Evolutionary conservation across 371 early-diverging fungal genomes (phyloP).

Genomic region (Mucor saturninus): DNA sequence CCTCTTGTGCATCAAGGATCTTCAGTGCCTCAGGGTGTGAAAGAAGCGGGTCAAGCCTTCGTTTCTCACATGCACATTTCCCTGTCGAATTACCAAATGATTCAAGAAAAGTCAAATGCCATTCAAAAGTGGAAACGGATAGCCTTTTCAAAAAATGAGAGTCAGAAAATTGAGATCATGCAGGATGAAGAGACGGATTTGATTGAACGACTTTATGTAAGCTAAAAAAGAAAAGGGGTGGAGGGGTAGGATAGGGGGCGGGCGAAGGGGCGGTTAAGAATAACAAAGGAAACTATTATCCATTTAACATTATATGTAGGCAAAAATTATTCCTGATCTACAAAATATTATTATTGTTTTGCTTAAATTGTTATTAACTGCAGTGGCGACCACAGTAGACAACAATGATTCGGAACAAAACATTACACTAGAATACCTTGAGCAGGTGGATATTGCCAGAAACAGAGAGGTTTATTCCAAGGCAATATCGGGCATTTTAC

Average conservation of each 20-base stretch:
- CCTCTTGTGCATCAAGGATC: slow-evolving; percentile 8
- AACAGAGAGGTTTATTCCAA: slow-evolving; percentile 80
- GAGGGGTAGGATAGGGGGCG: background rate
- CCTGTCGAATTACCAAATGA: slow-evolving; percentile 62
- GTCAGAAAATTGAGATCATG: no score
- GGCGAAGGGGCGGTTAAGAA: no score
- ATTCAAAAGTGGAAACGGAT: slow-evolving; percentile 41
- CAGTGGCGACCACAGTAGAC: slow-evolving; percentile 22
- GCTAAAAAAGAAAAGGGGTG: background rate
- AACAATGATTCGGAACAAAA: background rate
- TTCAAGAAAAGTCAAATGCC: slow-evolving; percentile 51
- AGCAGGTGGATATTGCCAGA: slow-evolving; percentile 54
- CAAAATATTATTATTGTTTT: slow-evolving; percentile 54
- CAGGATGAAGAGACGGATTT: background rate
- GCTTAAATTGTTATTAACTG: slow-evolving; percentile 46
- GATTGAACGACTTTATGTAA: slow-evolving; percentile 7
- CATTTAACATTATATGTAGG: slow-evolving; percentile 26
- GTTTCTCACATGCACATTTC: slow-evolving; percentile 63
- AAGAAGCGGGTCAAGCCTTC: slow-evolving; percentile 68
- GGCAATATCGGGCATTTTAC: slow-evolving; percentile 72
- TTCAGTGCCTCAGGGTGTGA: slow-evolving; percentile 57
- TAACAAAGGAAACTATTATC: no score
- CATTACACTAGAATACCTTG: slow-evolving; percentile 28
- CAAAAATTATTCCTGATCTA: slow-evolving; percentile 41
- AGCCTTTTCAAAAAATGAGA: slow-evolving; percentile 4